Base-by-base conservation (phyloP, 1,139 yeast genomes). In the Tardiomyces blankii region DNA sequence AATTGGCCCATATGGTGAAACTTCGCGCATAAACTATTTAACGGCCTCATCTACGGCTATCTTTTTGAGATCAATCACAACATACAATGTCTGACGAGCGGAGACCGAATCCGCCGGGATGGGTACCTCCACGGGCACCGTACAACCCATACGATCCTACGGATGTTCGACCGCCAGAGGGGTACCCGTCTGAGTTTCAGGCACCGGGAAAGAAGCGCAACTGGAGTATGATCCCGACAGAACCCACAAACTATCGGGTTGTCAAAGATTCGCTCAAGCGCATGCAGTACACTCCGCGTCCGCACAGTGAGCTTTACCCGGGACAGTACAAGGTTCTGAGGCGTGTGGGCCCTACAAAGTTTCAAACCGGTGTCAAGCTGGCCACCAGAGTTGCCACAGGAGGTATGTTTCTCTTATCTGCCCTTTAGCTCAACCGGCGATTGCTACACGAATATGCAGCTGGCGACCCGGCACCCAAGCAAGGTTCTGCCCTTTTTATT, bases 121-220 rank as follows among this genome's bases (percentile, higher is more conserved):
- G 94, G 94, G 74, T 74, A 0, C 85, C 81, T 1, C 94, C 94
- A 3, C 76, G 74, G 51, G 91, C 89, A 1, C 91, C 91, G 0
- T 86, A 84, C 60, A 85, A 85, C 54, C 95, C 95, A 2, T 85
- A 80, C 58, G 95, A 85, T 59, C 84, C 91, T 0, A 65, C 76
- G 0, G 95, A 85, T 60, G 62, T 69, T 38, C 69, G 95, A 44
- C 95, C 95, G 0, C 76, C 94, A 0, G 80, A 78, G 59, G 94
- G 95, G 1, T 85, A 85, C 53, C 95, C 95, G 1, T 80, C 89
- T 12, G 95, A 85, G 61, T 84, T 55, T 57, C 55, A 62, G 35
- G 52, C 63, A 1, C 68, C 69, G 1, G 68, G 67, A 1, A 51
- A 58, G 41, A 62, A 59, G 32, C 56, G 69, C 33, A 54, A 67